A percentile compares a stretch with the other conserved stretches of the same genome.
Conservation (phyloP, 345 rosid genomes). For the Carallia brachiata region DNA sequence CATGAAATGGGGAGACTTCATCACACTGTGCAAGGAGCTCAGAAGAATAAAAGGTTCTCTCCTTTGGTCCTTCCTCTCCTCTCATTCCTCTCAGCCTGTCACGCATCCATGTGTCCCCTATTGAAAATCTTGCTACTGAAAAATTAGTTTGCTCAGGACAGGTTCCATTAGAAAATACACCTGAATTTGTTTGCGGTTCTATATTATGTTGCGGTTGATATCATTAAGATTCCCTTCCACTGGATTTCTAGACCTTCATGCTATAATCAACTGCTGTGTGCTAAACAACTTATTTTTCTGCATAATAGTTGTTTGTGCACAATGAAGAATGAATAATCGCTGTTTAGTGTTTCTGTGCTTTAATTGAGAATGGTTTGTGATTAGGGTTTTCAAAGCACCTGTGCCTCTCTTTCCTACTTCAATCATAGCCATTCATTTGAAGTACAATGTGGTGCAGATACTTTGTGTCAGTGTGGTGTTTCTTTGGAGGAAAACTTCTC, state of each 20-base stretch:
- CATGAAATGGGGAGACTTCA: constrained; percentile 99
- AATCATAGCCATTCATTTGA: not conserved
- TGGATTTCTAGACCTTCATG: not conserved
- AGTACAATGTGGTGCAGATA: not conserved
- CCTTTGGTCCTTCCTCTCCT: constrained; percentile 13
- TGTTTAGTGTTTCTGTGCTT: too few relatives aligned
- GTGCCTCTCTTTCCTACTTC: too few relatives aligned
- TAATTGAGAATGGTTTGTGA: too few relatives aligned
- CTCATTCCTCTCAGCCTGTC: not conserved
- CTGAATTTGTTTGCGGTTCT: too few relatives aligned
- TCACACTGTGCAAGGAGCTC: constrained; percentile 94
- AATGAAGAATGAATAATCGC: not conserved
- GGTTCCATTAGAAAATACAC: too few relatives aligned
- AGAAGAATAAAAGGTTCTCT: constrained; percentile 83
- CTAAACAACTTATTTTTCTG: not conserved
- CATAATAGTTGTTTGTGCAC: not conserved
- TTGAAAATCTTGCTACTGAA: not conserved
- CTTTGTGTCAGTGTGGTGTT: not conserved
- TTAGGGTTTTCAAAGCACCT: too few relatives aligned
- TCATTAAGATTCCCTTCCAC: too few relatives aligned
- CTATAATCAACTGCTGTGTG: not conserved
- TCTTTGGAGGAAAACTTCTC: not conserved
- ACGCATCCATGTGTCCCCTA: not conserved
- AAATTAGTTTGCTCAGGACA: too few relatives aligned
- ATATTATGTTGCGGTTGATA: too few relatives aligned